Evolutionary conservation across 108 stramenopile genomes (phyloP).

Genomic region (Cyclostephanos tholiformis): DNA sequence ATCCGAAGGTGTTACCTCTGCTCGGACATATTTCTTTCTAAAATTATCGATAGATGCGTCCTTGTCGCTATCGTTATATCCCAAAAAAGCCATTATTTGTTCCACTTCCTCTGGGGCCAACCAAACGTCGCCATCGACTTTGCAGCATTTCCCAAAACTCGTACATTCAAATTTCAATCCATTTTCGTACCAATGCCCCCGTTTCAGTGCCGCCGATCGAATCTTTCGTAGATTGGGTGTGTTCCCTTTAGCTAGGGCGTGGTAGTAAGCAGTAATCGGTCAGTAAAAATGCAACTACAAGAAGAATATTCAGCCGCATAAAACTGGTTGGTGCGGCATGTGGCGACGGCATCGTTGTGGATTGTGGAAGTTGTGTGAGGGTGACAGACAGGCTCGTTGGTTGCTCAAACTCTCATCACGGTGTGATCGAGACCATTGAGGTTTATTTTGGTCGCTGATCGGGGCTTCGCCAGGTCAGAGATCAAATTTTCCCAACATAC

Average conservation of each 20-base stretch:
- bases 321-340: neutral
- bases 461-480: too few relatives aligned
- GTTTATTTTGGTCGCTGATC: too few relatives aligned
- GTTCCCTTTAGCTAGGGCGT: slow-evolving; percentile 8
- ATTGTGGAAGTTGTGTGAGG: neutral
- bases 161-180: slow-evolving; percentile 53
- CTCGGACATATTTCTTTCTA: slow-evolving; percentile 25
- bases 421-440: too few relatives aligned
- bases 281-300: neutral
- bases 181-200: slow-evolving; percentile 44
- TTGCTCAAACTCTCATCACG: too few relatives aligned
- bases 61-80: slow-evolving; percentile 11
- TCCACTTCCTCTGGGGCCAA: slow-evolving; percentile 56
- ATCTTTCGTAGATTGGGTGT: slow-evolving; percentile 26
- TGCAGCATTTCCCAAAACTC: slow-evolving; percentile 71
- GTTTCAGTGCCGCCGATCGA: slow-evolving; percentile 21
- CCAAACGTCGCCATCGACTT: slow-evolving; percentile 66
- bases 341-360: neutral
- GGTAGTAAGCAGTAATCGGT: slow-evolving; percentile 5
- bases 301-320: neutral
- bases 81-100: slow-evolving; percentile 29
- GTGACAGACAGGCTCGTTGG: neutral
- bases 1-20: slow-evolving; percentile 15
- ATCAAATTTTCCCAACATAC: too few relatives aligned
- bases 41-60: slow-evolving; percentile 20